Base-by-base conservation (phyloP, 163 green algal genomes). In the Scenedesmus sp. region DNA sequence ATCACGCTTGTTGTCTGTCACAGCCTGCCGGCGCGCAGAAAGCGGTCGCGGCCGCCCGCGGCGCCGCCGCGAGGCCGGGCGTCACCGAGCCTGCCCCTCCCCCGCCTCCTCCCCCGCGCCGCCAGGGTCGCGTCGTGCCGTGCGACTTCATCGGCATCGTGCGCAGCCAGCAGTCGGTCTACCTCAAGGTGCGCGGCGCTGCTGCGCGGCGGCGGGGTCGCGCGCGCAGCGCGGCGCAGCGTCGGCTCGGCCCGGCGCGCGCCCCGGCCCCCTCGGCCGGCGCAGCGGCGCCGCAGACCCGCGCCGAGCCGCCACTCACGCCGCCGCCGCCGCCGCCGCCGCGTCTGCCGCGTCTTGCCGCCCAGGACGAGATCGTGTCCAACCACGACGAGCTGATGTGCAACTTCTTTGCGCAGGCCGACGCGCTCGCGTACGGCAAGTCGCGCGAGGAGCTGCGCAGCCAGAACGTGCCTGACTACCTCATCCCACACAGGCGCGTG, bases 361-460 rank as follows among this genome's bases (percentile, higher is more conserved):
- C 86, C 73, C 85, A 93, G 86, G 94, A 93, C 39, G 97, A 99
- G 88, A 96, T 98, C 56, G 95, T 98, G 33, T 96, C 88, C 80
- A 98, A 98, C 89, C 97, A 99, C 84, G 97, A 99, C 77, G 97
- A 99, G 92, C 91, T 99, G 20, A 99, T 99, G 94, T 98, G 93
- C 94, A 99, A 99, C 93, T 99, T 99, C 90, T 99, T 99, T 82
- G 97, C 97, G 11, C 96, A 99, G 91, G 86, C 75, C 2, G 97
- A 99, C 78, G 97, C 97, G 20, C 90, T 99, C 53, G 97, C 96
- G 11, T 93, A 94, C 53, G 97, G 97, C 83, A 99, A 99, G 90
- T 92, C 87, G 1, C 84, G 87, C 2, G 86, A 92, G 31, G 89
- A 98, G 87, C 89, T 99, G 73, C 83, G 89, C 13, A 84, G 86